Conservation (phyloP, 2,329 filamentous ascomycete species). For the Fusarium temperatum region DNA sequence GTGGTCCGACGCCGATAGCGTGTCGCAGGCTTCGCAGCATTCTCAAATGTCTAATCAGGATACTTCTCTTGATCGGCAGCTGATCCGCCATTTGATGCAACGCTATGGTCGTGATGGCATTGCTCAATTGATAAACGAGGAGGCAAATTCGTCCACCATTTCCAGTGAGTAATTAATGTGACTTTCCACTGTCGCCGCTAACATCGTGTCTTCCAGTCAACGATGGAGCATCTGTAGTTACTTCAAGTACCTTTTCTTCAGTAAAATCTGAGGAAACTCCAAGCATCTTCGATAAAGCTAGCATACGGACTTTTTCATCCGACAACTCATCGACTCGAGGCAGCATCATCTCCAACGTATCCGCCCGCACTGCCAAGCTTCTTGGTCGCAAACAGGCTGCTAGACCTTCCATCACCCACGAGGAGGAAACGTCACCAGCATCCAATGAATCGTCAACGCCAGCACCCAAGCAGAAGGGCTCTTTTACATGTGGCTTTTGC, state of each 20-base stretch:
- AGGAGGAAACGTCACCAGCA: slow-evolving; percentile 38
- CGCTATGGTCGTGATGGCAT: slow-evolving; percentile 48
- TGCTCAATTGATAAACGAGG: slow-evolving; percentile 47
- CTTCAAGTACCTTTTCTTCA: slow-evolving; percentile 48
- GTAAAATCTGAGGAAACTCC: slow-evolving; percentile 48
- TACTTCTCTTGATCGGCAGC: slow-evolving; percentile 46
- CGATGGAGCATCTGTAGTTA: slow-evolving; percentile 48
- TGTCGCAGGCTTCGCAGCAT: slow-evolving; percentile 44
- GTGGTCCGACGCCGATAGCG: slow-evolving; percentile 46
- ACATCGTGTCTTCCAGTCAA: slow-evolving; percentile 32
- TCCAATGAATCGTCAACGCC: slow-evolving; percentile 37
- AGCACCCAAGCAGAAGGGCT: slow-evolving; percentile 50
- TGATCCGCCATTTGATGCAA: slow-evolving; percentile 48
- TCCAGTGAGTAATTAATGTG: slow-evolving; percentile 41
- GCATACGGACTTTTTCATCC: slow-evolving; percentile 51
- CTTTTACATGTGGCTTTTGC: slow-evolving; percentile 54
- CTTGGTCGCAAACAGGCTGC: slow-evolving; percentile 44
- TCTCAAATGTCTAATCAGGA: slow-evolving; percentile 41
- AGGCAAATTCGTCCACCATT: slow-evolving; percentile 39
- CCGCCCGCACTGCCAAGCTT: slow-evolving; percentile 48
- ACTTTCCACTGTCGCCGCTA: neutral
- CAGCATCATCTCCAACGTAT: slow-evolving; percentile 54
- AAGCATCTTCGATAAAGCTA: slow-evolving; percentile 50
- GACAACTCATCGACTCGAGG: slow-evolving; percentile 52
- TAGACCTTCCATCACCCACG: slow-evolving; percentile 35